Evolutionary conservation across 768 basidiomycete genomes (phyloP).

Genomic region (Podaxis sp.): DNA sequence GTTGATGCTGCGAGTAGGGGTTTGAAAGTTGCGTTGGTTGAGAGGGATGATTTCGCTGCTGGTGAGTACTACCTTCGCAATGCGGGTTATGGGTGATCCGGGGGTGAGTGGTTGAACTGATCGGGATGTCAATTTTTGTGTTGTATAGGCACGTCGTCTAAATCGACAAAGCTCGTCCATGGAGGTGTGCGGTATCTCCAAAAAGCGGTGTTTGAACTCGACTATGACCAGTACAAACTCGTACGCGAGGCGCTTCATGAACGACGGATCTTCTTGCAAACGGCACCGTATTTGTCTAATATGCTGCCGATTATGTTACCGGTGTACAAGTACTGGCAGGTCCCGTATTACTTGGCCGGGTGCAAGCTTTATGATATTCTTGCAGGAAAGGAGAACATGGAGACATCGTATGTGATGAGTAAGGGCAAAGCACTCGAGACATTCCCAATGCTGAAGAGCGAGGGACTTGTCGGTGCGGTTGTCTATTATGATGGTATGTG

Average conservation of each 20-base stretch:
- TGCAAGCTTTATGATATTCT: slow-evolving; percentile 96
- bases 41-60: slow-evolving; percentile 88
- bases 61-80: slow-evolving; percentile 45
- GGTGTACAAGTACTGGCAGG: slow-evolving; percentile 98
- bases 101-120: neutral
- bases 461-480: slow-evolving; percentile 77
- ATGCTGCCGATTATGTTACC: slow-evolving; percentile 99
- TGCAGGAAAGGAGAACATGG: slow-evolving; percentile 97
- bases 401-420: slow-evolving; percentile 91
- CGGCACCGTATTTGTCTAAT: slow-evolving; percentile 87
- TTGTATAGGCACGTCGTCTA: slow-evolving; percentile 83
- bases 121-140: neutral
- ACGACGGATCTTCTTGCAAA: slow-evolving; percentile 90
- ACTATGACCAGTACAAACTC: slow-evolving; percentile 96
- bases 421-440: slow-evolving; percentile 91
- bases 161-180: slow-evolving; percentile 97
- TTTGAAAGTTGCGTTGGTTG: slow-evolving; percentile 89
- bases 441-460: slow-evolving; percentile 80
- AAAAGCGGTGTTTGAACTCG: slow-evolving; percentile 93
- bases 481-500: slow-evolving; percentile 93
- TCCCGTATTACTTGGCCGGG: slow-evolving; percentile 94
- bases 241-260: slow-evolving; percentile 95
- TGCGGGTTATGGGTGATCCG: neutral
- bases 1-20: slow-evolving; percentile 93
- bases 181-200: slow-evolving; percentile 97